Evolutionary conservation across 2,329 filamentous ascomycete species (phyloP), one percentile per base, ranked within the genome.

Genomic region (Lithohypha guttulata): DNA sequence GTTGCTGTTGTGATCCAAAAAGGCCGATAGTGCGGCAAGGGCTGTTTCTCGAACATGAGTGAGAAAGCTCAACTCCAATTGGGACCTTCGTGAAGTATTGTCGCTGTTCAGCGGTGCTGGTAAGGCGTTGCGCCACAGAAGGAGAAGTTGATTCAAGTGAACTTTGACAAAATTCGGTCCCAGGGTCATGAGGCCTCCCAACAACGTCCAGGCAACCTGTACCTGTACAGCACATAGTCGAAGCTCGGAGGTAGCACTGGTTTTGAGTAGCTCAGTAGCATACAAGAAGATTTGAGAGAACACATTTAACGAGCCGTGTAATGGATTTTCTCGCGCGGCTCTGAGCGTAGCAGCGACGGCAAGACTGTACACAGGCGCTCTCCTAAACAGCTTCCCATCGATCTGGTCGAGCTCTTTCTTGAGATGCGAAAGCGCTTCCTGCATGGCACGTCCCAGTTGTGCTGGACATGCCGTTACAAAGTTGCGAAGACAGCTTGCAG

Each of bases 101-200:
- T 96, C 89, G 58, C 86, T 93, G 22, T 85, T 80, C n/a, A 96
- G 63, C 4, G 93, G 89, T 54, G 93, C 94, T 0, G 93, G 89
- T 8, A 98, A 70, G 0, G 91, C 89, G 59, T 96, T 98, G 61
- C 94, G 94, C 91, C 91, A 98, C 5, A 98, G 67, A 6, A 98
- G 66, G 41, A 98, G 76, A 15, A 98, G 70, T 55, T 98, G 91
- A 2, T 87, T 89, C 6, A 98, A 71, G 60, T 98, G 91, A 17
- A 96, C 96, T 63, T 98, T 98, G 60, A 96, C 89, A 59, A 98
- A 98, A 59, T 94, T 96, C 3, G 91, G 89, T 0, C 91, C 91
- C 1, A 98, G 71, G 1, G 87, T 86, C 89, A 96, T 96, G 39
- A 98, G 66, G 0, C 93, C 91, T 25, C 93, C 91, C 32, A 98